phyloP scores from a whole-genome alignment of 169 alveolate genomes.

The Babesia ovata region DNA sequence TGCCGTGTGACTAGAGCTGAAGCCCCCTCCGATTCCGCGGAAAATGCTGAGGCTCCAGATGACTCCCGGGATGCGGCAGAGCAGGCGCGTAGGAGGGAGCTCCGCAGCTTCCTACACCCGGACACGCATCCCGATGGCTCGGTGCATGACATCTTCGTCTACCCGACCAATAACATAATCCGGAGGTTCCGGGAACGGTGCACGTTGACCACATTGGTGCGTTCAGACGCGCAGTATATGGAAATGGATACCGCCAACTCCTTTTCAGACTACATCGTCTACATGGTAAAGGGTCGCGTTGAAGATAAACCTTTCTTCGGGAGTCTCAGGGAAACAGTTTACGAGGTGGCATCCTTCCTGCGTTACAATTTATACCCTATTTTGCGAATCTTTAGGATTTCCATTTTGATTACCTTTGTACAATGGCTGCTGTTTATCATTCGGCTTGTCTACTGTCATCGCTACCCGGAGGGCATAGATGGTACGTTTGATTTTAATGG shows the following conservation, averaged over 20 bases:
- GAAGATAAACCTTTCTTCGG: constrained; percentile 9
- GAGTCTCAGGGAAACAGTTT: neutral
- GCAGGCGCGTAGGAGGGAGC: neutral
- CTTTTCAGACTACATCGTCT: constrained; percentile 12
- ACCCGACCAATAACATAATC: constrained; percentile 29
- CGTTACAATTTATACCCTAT: constrained; percentile 30
- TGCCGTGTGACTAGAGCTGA: neutral
- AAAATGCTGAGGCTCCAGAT: neutral
- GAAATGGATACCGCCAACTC: constrained; percentile 1
- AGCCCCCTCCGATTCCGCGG: neutral
- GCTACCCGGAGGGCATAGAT: neutral
- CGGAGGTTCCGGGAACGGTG: constrained; percentile 8
- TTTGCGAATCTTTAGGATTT: constrained; percentile 28
- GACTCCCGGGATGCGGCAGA: neutral
- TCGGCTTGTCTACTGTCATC: constrained; percentile 17
- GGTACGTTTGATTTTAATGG: constrained; percentile 3
- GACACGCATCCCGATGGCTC: neutral
- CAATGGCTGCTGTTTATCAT: constrained; percentile 60
- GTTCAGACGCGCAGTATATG: neutral
- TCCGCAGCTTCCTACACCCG: neutral
- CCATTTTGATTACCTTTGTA: constrained; percentile 33
- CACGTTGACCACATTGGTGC: neutral
- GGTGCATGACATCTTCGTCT: constrained; percentile 26
- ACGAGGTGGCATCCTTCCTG: constrained; percentile 5
- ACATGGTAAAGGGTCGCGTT: constrained; percentile 13